Percentiles rank a stretch among this genome's conserved stretches.
phyloP scores from a whole-genome alignment of 176 grass and related monocot genomes.

The Lolium perenne region DNA sequence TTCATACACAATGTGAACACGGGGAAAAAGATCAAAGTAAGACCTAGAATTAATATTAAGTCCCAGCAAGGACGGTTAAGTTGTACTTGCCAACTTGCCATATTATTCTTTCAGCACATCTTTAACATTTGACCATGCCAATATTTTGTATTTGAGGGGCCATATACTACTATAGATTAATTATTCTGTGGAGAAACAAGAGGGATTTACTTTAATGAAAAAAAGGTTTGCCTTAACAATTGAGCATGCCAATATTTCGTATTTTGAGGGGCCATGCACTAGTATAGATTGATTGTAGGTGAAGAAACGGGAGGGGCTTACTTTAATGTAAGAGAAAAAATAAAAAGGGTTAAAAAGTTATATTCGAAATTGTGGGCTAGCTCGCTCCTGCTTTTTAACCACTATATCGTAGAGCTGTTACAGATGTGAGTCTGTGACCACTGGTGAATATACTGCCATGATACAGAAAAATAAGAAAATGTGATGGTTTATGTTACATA shows the following conservation, averaged over 20 bases:
- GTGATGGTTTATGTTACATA: not conserved
- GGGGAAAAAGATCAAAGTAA: slow-evolving; percentile 97
- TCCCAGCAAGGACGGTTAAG: slow-evolving; percentile 28
- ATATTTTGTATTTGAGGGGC: not conserved
- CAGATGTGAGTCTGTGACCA: not conserved
- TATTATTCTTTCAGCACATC: not conserved
- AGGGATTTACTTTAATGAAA: not conserved
- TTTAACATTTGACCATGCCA: slow-evolving; percentile 1
- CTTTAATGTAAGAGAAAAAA: not conserved
- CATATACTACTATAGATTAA: slow-evolving; percentile 7
- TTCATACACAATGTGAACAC: slow-evolving; percentile 98
- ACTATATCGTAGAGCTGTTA: not conserved
- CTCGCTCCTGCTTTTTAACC: not conserved
- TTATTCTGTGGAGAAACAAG: not conserved
- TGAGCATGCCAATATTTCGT: not conserved
- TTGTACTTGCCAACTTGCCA: not conserved
- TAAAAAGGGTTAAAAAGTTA: not conserved
- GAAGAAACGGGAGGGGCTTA: not conserved
- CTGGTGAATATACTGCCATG: not conserved
- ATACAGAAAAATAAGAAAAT: not conserved
- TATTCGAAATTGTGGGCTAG: not conserved
- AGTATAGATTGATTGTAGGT: not conserved
- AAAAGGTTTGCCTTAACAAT: not conserved
- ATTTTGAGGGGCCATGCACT: not conserved
- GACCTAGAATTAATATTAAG: slow-evolving; percentile 24